Evolutionary conservation across 2,329 filamentous ascomycete species (phyloP), one percentile per base, ranked within the genome.

Genomic region (Grosmannia serpens): DNA sequence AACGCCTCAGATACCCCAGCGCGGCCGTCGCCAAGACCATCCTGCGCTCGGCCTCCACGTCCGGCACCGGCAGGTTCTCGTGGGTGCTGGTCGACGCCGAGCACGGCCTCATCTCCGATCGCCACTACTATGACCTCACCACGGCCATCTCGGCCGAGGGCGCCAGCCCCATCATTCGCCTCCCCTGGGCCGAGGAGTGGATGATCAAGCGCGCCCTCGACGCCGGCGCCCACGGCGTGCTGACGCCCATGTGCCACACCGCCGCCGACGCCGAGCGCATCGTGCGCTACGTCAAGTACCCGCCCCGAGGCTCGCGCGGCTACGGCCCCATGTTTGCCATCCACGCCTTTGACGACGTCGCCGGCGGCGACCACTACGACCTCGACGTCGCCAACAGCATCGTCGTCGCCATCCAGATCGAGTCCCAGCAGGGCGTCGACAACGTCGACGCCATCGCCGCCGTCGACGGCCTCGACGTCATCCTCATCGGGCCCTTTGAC

Each of bases 181-280:
- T 84, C 49, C 74, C 78, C 17, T 78, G 78, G 29, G 81, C 81
- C 58, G 79, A 84, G 69, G 73, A 76, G 53, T 83, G 79, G 80
- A 82, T 83, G 79, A 79, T 84, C 59, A 84, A 84, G 66, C 71
- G 81, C 55, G 81, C 81, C 13, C 73, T 85, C 44, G 82, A 84
- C 63, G 70, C 79, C 51, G 81, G 81, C 44, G 81, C 81, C 9
- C 81, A 84, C 65, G 81, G 80, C 35, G 75, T 84, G 41, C 70
- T 83, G 31, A 79, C 81, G 5, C 80, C 78, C 4, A 66, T 66
- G 64, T 64, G 64, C 61, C 64, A 66, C 60, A 61, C 62, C 1
- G 59, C 62, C 41, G 64, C 60, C 24, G 65, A 66, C 38, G 65
- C 65, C 27, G 60, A 52, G n/a, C 52, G 54, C 44, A 62, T 66